Evolutionary conservation across 2,329 filamentous ascomycete genomes (phyloP), one percentile per base, ranked within the genome.

Genomic region (Arthrobotrys sinensis): DNA sequence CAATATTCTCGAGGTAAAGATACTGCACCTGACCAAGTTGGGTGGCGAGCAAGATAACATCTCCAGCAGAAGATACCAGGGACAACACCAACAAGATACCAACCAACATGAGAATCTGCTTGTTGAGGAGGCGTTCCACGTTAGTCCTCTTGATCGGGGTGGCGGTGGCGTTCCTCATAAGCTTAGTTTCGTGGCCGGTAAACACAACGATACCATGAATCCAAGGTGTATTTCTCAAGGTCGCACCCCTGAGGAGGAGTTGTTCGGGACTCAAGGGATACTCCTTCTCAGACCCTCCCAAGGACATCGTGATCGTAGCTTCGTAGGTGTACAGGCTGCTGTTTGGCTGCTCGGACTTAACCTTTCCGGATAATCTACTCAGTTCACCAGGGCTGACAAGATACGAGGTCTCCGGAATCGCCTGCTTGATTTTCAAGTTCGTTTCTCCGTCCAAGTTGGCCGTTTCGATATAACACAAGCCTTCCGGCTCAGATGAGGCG

Each of bases 281-380:
- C 83, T 98, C 95, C 85, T 96, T 97, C 85, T 99, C 96, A 40
- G 94, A 93, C 16, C 94, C 94, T 50, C 94, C 94, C 53, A 92
- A 89, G 82, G 95, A 91, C 88, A 98, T 92, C 0, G 94, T 98
- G 84, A 99, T 84, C 0, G 95, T 97, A 45, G 94, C 96, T 85
- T 99, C 96, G 84, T 98, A 99, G 0, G 96, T 99, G 85, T 99
- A 99, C 40, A 99, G 87, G 85, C 94, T 98, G 86, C 94, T 97
- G 87, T 99, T 99, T 21, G 96, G 96, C 84, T 98, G 96, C 85
- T 99, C 96, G 0, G 95, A 98, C 82, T 93, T 92, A 81, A 99
- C 87, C 79, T 92, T 91, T 34, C 96, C 96, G 55, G 93, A 92
- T 2, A 99, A 86, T 79, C 95, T 89, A 83, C 93, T 93, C 79